Base-by-base conservation (phyloP, 1,284 basidiomycete species). In the Ustilago vetiveriae region DNA sequence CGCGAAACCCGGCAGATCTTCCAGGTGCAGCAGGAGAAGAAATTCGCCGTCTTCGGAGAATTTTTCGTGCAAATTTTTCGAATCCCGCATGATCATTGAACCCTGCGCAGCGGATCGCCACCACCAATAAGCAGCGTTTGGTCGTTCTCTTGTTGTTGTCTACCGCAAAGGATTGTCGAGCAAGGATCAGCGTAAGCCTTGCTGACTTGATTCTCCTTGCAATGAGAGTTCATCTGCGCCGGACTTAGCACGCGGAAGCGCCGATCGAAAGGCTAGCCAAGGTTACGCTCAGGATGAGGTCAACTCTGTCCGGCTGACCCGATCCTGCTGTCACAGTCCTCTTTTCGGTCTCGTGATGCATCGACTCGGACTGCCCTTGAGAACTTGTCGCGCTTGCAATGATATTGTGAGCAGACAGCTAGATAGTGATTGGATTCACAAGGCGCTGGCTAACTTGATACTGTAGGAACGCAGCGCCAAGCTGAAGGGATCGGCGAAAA, bases 1-100 rank as follows among this genome's bases (percentile, higher is more conserved):
- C n/a, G 10, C 10, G 6, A 40, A 39, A 30, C 22, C 29, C 41
- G 39, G 46, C 22, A 57, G 54, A 57, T 57, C 54, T 50, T 39
- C 41, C 21, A 19, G n/a, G 27, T 44, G 44, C 54, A 47, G 33
- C 45, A 29, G n/a, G 14, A n/a, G 16, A 40, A 13, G 16, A 46
- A 53, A 58, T 51, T 51, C 48, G 30, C 55, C 55, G 55, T 35
- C 9, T 17, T 17, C 55, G 55, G 55, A 14, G 55, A 46, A 51
- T 58, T 58, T 44, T 19, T 6, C 8, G 21, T 29, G 6, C 7
- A 21, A 21, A 19, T 8, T 37, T 36, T 56, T 50, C 47, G 41
- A 44, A 40, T 35, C 27, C 47, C 41, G 40, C n/a, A 24, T 37
- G 33, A 35, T 30, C 35, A 23, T n/a, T n/a, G n/a, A n/a, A n/a